These are phyloP conservation scores for Cyclotella distinguenda DNA, from an alignment of 108 stramenopile species.

Conservation along the genomic window DNA sequence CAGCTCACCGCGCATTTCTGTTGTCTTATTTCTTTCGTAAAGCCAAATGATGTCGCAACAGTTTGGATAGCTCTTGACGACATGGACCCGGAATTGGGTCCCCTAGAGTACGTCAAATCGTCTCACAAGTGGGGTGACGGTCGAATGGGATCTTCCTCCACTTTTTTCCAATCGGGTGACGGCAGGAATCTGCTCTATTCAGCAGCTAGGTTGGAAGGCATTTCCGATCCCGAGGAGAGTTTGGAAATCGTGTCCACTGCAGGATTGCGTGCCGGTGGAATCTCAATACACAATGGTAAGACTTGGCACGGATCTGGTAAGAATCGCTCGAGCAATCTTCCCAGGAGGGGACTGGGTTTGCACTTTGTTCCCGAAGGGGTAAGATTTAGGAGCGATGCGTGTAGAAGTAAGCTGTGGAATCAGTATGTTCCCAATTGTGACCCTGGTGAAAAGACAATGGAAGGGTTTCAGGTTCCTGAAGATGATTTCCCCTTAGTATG, in stretches of 20 bases:
- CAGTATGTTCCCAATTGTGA: constrained; percentile 44
- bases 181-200: constrained; percentile 45
- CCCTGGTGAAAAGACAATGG: constrained; percentile 4
- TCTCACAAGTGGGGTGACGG: constrained; percentile 74
- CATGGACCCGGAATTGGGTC: constrained; percentile 78
- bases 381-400: constrained; percentile 64
- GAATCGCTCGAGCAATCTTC: constrained; percentile 45
- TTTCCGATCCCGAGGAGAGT: constrained; percentile 23
- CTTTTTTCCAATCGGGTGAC: constrained; percentile 64
- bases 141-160: constrained; percentile 53
- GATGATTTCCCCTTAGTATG: constrained; percentile 66
- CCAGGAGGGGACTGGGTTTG: constrained; percentile 75
- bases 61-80: constrained; percentile 86
- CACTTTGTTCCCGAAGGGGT: constrained; percentile 79
- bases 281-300: constrained; percentile 77
- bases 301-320: constrained; percentile 80
- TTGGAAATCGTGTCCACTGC: constrained; percentile 61
- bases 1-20: not conserved
- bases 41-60: constrained; percentile 67
- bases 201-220: constrained; percentile 56
- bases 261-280: constrained; percentile 61
- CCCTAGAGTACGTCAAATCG: constrained; percentile 72
- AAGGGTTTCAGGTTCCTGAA: constrained; percentile 39
- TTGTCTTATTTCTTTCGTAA: not conserved
- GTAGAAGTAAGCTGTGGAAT: constrained; percentile 69